These are phyloP conservation scores for Aspergillus sp. DNA, from an alignment of 2,329 filamentous ascomycete species.

Conservation along the genomic window DNA sequence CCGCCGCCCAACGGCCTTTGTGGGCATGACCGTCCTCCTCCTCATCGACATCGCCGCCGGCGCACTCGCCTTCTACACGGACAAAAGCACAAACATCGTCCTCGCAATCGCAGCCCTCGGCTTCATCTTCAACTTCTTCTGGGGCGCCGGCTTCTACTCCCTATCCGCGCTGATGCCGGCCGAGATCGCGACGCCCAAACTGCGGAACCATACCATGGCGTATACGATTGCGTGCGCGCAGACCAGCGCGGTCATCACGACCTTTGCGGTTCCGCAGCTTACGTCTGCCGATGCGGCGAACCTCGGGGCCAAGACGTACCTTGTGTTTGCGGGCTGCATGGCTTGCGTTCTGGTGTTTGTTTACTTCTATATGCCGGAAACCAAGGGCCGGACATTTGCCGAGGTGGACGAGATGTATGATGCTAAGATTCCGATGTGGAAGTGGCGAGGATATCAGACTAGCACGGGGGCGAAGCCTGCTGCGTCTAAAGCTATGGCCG, in stretches of 20 bases:
- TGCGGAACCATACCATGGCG: constrained; percentile 40
- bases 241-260: constrained; percentile 41
- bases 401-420: constrained; percentile 39
- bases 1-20: constrained; percentile 36
- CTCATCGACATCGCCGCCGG: constrained; percentile 35
- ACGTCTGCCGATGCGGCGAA: constrained; percentile 34
- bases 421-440: constrained; percentile 31
- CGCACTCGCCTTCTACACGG: constrained; percentile 30
- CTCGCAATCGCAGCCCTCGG: constrained; percentile 33
- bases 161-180: constrained; percentile 35
- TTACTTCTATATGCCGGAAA: constrained; percentile 33
- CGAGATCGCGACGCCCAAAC: constrained; percentile 37
- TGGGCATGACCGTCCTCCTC: constrained; percentile 35
- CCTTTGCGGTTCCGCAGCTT: constrained; percentile 37
- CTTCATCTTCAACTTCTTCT: constrained; percentile 41
- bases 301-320: constrained; percentile 35
- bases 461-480: constrained; percentile 1
- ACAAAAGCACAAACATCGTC: constrained; percentile 18
- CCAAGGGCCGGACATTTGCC: constrained; percentile 30
- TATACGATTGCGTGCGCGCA: constrained; percentile 38
- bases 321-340: constrained; percentile 36
- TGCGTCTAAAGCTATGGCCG: not conserved
- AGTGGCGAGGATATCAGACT: constrained; percentile 32
- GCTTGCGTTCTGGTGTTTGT: constrained; percentile 28
- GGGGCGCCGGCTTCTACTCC: constrained; percentile 38